Evolutionary conservation across 169 alveolate species (phyloP).

Genomic region (Plasmodium sp.): DNA sequence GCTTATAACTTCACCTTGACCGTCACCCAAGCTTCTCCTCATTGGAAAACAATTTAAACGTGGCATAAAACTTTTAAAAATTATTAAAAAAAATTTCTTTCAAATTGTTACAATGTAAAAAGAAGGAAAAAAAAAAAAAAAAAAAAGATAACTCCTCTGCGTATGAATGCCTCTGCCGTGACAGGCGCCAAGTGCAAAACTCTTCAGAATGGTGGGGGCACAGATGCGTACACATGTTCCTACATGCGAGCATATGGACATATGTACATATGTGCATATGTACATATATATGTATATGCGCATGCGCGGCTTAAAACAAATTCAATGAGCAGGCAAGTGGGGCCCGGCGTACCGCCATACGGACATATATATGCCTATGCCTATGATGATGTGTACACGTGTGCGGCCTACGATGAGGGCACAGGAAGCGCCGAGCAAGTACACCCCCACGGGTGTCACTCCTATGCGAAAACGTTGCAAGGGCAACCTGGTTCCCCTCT

Average conservation of each 20-base stretch:
- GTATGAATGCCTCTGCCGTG: not conserved
- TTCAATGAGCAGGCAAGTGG: not conserved
- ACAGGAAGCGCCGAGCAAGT: not conserved
- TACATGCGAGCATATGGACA: not conserved
- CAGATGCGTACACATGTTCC: not conserved
- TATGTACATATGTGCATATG: not conserved
- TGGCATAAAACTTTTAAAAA: not conserved
- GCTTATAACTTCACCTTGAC: not conserved
- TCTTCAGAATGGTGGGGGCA: not conserved
- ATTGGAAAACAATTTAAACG: not conserved
- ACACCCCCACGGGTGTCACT: not conserved
- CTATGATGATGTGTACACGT: not conserved
- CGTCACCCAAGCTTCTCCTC: not conserved
- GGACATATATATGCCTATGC: not conserved
- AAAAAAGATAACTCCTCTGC: not conserved
- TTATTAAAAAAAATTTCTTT: not conserved
- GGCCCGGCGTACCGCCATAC: not conserved
- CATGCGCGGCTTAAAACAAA: not conserved
- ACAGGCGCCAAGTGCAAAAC: not conserved
- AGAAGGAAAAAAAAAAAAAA: not conserved
- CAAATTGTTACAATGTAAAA: not conserved
- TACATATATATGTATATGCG: not conserved
- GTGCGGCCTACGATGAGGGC: not conserved
- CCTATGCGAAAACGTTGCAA: not conserved
- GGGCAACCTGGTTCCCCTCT: not conserved